Percentiles rank a stretch among this genome's conserved stretches.
These are phyloP conservation scores for Cyphellophora europaea DNA, from an alignment of 2,329 filamentous ascomycete genomes.

Conservation along the genomic window DNA sequence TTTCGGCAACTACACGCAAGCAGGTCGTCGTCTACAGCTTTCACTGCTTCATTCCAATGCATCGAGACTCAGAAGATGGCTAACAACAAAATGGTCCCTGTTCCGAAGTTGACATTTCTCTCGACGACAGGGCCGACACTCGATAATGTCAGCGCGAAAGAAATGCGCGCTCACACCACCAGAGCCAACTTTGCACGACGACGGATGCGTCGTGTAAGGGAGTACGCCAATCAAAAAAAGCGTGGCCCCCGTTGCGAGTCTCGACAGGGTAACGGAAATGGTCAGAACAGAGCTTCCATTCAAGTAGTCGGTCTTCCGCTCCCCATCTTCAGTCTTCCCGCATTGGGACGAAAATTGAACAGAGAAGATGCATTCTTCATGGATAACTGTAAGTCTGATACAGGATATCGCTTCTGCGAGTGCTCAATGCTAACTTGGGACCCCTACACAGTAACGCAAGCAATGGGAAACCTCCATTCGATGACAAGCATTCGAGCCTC, in stretches of 20 bases:
- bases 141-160: slow-evolving; percentile 5
- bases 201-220: slow-evolving; percentile 3
- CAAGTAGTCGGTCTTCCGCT: too few relatives aligned
- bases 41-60: too few relatives aligned
- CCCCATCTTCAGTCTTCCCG: too few relatives aligned
- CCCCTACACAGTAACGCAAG: slow-evolving; percentile 4
- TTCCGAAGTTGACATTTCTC: neutral
- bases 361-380: slow-evolving; percentile 4
- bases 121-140: slow-evolving; percentile 4
- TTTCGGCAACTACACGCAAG: too few relatives aligned
- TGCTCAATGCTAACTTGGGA: slow-evolving; percentile 1
- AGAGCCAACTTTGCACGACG: slow-evolving; percentile 6
- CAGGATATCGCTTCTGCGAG: neutral
- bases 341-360: slow-evolving; percentile 1
- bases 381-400: slow-evolving; percentile 4
- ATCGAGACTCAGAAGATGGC: too few relatives aligned
- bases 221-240: slow-evolving; percentile 5
- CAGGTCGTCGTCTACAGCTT: too few relatives aligned
- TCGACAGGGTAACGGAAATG: neutral
- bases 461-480: slow-evolving; percentile 5
- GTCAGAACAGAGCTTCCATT: slow-evolving; percentile 2
- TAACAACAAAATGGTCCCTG: too few relatives aligned
- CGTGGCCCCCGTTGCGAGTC: neutral
- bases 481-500: slow-evolving; percentile 1
- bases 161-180: slow-evolving; percentile 6